Evolutionary conservation across 73 alveolate species (phyloP), one percentile per base, ranked within the genome.

Genomic region (Stentor roeselii): DNA sequence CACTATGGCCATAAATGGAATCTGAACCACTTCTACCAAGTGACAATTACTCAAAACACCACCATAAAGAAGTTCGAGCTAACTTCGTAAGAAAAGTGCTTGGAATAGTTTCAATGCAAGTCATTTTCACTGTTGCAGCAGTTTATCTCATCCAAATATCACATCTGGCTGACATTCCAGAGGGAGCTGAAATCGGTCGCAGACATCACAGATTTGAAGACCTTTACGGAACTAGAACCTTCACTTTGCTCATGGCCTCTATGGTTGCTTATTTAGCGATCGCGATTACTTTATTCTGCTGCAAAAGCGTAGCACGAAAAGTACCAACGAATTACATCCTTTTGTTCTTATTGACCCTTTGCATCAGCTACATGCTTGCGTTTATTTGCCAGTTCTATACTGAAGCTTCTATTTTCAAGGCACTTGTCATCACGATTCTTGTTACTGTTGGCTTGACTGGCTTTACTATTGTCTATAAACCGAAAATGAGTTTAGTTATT

Each of bases 281-380:
- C 3, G 84, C 78, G 61, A 75, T 89, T 3, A 90, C 93, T 39
- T 39, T 95, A 37, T 15, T 91, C 21, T 93, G 98, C 82, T 84
- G 94, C 50, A 78, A 60, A 42, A 58, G 80, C 0, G 84, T 92
- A 0, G 95, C 97, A 3, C 82, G 95, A 40, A 77, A 77, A 32
- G 98, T 92, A 2, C 99, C 99, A 3, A 77, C 77, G 3, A 95
- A 95, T 86, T 95, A 93, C 91, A 82, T 89, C 74, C 82, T 89
- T 36, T 83, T 95, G 92, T 42, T 90, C 15, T 60, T 88, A 3
- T 93, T 95, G 78, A 95, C 98, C 36, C 37, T 95, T 37, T 87
- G 93, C 42, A 98, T 93, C 85, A 77, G 94, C 3, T 89, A 75
- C 78, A 31, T 84, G 31, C 87, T 94, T 6, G 93, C 95, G 1